Percentiles rank a stretch among this genome's conserved stretches.
Conservation (phyloP, 768 basidiomycete genomes). For the Panellus pusillus region DNA sequence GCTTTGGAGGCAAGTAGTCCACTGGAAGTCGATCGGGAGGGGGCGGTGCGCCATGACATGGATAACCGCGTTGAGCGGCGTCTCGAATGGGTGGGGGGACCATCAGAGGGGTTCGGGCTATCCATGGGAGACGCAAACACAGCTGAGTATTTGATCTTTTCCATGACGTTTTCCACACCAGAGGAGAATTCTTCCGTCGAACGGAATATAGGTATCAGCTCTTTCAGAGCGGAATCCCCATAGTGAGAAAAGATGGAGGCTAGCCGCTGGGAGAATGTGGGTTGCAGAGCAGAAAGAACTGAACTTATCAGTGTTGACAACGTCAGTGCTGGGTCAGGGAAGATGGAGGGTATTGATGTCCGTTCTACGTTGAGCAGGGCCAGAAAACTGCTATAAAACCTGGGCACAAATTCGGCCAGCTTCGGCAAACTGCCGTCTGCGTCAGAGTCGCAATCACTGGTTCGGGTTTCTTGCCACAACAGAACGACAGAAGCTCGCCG, state of each 20-base stretch:
- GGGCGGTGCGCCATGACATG: constrained; percentile 56
- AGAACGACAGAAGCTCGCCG: constrained; percentile 63
- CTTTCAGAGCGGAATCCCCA: constrained; percentile 60
- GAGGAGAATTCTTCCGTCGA: constrained; percentile 83
- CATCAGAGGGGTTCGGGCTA: constrained; percentile 21
- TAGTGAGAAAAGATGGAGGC: constrained; percentile 65
- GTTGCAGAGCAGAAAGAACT: constrained; percentile 75
- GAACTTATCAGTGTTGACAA: constrained; percentile 83
- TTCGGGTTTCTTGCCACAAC: constrained; percentile 62
- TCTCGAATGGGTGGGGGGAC: constrained; percentile 36
- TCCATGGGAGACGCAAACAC: constrained; percentile 24
- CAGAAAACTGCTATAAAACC: constrained; percentile 73
- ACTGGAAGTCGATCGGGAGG: constrained; percentile 31
- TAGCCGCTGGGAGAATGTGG: constrained; percentile 80
- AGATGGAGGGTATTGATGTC: constrained; percentile 75
- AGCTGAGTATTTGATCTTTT: constrained; percentile 57
- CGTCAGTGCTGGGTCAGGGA: constrained; percentile 78
- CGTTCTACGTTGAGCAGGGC: constrained; percentile 69
- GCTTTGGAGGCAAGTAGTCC: constrained; percentile 24
- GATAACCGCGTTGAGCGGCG: constrained; percentile 65
- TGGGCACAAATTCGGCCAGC: constrained; percentile 68
- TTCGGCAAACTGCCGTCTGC: constrained; percentile 30
- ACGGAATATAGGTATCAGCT: constrained; percentile 70
- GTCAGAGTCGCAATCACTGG: constrained; percentile 53
- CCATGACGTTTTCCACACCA: constrained; percentile 70